Conservation (phyloP, 2,329 filamentous ascomycete genomes). For the Aspergillus pseudoglaucus region DNA sequence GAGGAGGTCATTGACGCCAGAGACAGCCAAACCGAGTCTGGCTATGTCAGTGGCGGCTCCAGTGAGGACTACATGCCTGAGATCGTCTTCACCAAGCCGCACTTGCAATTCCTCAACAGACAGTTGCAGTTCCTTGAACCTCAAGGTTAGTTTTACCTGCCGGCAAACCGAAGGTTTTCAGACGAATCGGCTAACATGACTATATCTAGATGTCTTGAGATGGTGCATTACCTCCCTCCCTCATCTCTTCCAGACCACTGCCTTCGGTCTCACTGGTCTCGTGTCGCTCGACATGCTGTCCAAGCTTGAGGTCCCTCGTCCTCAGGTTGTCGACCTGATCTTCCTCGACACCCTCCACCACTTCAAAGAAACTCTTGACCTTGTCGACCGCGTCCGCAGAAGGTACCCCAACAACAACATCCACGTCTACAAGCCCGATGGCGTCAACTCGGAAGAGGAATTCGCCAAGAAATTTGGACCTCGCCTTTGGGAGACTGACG, state of each 20-base stretch:
- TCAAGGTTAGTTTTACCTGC: slow-evolving; percentile 46
- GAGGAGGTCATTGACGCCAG: slow-evolving; percentile 31
- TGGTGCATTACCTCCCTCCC: slow-evolving; percentile 91
- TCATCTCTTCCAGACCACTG: slow-evolving; percentile 78
- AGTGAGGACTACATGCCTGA: slow-evolving; percentile 61
- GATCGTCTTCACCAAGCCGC: slow-evolving; percentile 77
- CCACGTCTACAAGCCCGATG: slow-evolving; percentile 84
- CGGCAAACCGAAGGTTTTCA: slow-evolving; percentile 6
- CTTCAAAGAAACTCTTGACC: slow-evolving; percentile 67
- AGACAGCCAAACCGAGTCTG: slow-evolving; percentile 76
- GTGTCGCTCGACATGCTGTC: slow-evolving; percentile 68
- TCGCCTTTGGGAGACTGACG: slow-evolving; percentile 74
- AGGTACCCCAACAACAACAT: slow-evolving; percentile 73
- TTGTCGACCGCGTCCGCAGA: slow-evolving; percentile 66
- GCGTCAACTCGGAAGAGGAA: slow-evolving; percentile 63
- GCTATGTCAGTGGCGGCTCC: slow-evolving; percentile 60
- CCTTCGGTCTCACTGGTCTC: slow-evolving; percentile 74
- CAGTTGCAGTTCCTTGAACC: slow-evolving; percentile 84
- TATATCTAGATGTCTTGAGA: slow-evolving; percentile 64
- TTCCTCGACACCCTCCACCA: slow-evolving; percentile 82
- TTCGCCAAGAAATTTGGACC: slow-evolving; percentile 79
- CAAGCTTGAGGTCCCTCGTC: slow-evolving; percentile 43
- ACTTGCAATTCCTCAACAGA: slow-evolving; percentile 84
- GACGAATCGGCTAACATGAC: slow-evolving; percentile 4
- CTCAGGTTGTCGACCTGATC: slow-evolving; percentile 49